Conservation (phyloP, 1,284 basidiomycete genomes). For the Boletellus dicymbophilus region DNA sequence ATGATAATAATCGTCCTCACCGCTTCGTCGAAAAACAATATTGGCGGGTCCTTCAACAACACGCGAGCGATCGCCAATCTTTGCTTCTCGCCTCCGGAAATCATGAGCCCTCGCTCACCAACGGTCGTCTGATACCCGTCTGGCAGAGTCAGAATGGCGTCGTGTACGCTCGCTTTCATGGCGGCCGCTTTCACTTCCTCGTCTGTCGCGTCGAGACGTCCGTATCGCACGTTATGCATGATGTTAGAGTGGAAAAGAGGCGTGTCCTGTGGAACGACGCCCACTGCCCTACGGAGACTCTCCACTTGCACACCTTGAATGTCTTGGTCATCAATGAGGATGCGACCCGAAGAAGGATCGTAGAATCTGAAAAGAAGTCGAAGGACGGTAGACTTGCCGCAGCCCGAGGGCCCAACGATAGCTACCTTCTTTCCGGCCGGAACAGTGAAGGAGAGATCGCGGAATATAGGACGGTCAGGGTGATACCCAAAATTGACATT, state of each 20-base stretch:
- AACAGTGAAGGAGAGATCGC: slow-evolving; percentile 86
- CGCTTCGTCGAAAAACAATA: slow-evolving; percentile 98
- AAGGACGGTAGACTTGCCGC: slow-evolving; percentile 98
- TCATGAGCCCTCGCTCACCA: slow-evolving; percentile 96
- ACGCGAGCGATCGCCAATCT: slow-evolving; percentile 92
- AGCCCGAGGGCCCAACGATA: slow-evolving; percentile 95
- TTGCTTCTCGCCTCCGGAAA: slow-evolving; percentile 98
- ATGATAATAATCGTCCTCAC: slow-evolving; percentile 54
- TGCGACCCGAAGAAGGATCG: slow-evolving; percentile 78
- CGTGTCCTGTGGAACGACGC: slow-evolving; percentile 98
- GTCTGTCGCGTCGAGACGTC: slow-evolving; percentile 85
- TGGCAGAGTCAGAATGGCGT: slow-evolving; percentile 79
- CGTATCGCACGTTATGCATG: slow-evolving; percentile 94
- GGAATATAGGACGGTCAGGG: slow-evolving; percentile 89
- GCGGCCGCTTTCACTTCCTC: slow-evolving; percentile 88
- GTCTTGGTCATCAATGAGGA: slow-evolving; percentile 88
- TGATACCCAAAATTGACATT: slow-evolving; percentile 94
- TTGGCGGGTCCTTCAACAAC: slow-evolving; percentile 91
- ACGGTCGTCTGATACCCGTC: slow-evolving; percentile 91
- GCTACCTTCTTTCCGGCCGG: slow-evolving; percentile 97
- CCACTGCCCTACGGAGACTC: slow-evolving; percentile 77
- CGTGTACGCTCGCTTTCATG: slow-evolving; percentile 85
- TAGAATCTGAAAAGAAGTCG: slow-evolving; percentile 96
- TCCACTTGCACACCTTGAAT: slow-evolving; percentile 75
- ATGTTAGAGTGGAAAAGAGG: slow-evolving; percentile 96